Conservation (phyloP, 2,329 filamentous ascomycete genomes). For the Lecanicillium sp. region DNA sequence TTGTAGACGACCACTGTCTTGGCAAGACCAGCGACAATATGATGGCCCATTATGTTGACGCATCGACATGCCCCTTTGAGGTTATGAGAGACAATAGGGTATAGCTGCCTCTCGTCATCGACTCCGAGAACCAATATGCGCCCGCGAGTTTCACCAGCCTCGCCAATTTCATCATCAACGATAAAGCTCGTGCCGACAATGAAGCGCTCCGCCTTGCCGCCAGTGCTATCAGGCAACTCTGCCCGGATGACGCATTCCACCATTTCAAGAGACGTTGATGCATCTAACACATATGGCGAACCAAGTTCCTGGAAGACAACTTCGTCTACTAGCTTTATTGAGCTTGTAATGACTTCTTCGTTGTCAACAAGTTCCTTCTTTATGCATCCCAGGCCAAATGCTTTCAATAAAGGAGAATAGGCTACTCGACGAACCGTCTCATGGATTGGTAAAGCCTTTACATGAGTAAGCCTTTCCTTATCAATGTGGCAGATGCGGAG, state of each 20-base stretch:
- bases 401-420: constrained; percentile 70
- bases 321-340: constrained; percentile 87
- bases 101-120: constrained; percentile 64
- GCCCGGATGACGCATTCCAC: constrained; percentile 79
- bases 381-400: constrained; percentile 83
- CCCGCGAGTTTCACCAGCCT: constrained; percentile 47
- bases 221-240: constrained; percentile 54
- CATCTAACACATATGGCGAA: constrained; percentile 54
- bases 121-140: constrained; percentile 82
- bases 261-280: constrained; percentile 51
- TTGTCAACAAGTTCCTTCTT: constrained; percentile 62
- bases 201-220: constrained; percentile 64
- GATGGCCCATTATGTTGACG: constrained; percentile 64
- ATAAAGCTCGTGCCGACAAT: constrained; percentile 84
- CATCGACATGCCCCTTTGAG: constrained; percentile 77
- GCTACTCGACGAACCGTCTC: constrained; percentile 83
- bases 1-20: constrained; percentile 67
- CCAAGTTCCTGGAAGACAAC: constrained; percentile 75
- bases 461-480: constrained; percentile 77
- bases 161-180: constrained; percentile 47
- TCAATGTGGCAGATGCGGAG: constrained; percentile 78
- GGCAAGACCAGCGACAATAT: constrained; percentile 78
- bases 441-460: constrained; percentile 68
- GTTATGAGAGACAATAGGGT: constrained; percentile 59
- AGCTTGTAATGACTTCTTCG: constrained; percentile 68